Conservation (phyloP, 1,284 basidiomycete species). For the Trichosporon sp. region DNA sequence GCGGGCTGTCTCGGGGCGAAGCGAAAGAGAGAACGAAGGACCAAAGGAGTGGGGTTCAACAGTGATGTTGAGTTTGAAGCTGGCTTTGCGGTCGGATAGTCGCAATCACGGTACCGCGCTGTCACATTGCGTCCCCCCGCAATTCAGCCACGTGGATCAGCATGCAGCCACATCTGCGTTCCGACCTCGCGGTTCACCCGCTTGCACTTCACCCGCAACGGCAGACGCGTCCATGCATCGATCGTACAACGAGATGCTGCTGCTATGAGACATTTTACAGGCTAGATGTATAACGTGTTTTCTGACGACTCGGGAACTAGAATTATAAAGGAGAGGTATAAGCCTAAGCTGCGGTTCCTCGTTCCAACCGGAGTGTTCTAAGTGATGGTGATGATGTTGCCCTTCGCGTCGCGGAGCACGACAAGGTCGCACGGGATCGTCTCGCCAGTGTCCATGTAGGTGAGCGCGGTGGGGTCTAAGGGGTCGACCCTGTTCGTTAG, state of each 20-base stretch:
- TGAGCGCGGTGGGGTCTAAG: constrained; percentile 75
- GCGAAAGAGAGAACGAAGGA: background rate
- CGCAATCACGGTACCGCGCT: background rate
- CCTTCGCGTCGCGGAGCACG: constrained; percentile 66
- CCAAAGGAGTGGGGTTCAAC: background rate
- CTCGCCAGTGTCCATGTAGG: constrained; percentile 94
- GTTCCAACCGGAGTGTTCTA: constrained; percentile 36
- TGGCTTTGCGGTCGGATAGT: background rate
- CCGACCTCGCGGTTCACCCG: background rate
- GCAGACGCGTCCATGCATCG: background rate
- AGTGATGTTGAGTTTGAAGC: background rate
- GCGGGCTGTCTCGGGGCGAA: background rate
- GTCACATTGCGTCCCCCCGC: background rate
- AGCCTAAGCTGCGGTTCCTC: constrained; percentile 11
- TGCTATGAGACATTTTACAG: background rate
- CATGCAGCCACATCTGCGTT: background rate
- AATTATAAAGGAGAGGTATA: constrained; percentile 50
- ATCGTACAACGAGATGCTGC: constrained; percentile 3
- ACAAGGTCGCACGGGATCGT: constrained; percentile 86
- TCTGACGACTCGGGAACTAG: constrained; percentile 45
- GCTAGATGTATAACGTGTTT: background rate
- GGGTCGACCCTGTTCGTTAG: constrained; percentile 57
- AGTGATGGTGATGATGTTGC: constrained; percentile 81
- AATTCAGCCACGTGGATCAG: background rate
- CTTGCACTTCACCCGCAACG: background rate